Base-by-base conservation (phyloP, 1,284 basidiomycete genomes). In the Malassezia yamatoensis region DNA sequence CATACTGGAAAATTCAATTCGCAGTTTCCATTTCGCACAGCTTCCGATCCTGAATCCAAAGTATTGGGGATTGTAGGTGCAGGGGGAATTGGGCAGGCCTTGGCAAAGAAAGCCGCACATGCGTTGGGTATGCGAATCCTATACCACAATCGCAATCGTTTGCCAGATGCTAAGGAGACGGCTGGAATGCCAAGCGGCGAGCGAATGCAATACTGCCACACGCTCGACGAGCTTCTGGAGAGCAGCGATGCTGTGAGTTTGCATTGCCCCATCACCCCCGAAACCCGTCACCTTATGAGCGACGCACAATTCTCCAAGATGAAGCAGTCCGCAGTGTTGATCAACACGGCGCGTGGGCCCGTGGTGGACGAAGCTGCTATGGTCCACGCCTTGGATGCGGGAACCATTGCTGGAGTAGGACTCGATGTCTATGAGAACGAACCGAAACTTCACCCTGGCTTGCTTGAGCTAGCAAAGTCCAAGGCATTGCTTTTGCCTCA, bases 341-440 rank as follows among this genome's bases (percentile, higher is more conserved):
- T 80, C 65, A 81, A 81, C 65, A 78, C 78, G 1, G 75, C 78
- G 0, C 65, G 79, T 24, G 80, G 79, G 0, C 77, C 75, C 5
- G 74, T 79, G 11, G 66, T 79, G n/a, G 75, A 79, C 49, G 78
- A 79, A 58, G 32, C 58, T 32, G 66, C 65, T 38, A 55, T 71
- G 5, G 64, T 62, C 9, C 42, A 59, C n/a, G 68, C 68, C 6
- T 57, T 71, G 3, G 56, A 71, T 38, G 29, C 58, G 11, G 62
- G 55, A 24, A 45, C 38, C 38, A 65, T 61, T 50, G 54, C 56
- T 68, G 90, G 86, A 3, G 66, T 87, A 18, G 90, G 90, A 20
- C 79, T 96, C 20, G 90, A 94, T 64, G 90, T 93, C 32, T 94
- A 82, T 78, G 87, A 88, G 4, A 80, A 89, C 74, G 90, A 94